A percentile compares a stretch with the other conserved stretches of the same genome.
These are phyloP conservation scores for Linnemannia zychae DNA, from an alignment of 192 early-diverging fungal genomes.

Conservation along the genomic window DNA sequence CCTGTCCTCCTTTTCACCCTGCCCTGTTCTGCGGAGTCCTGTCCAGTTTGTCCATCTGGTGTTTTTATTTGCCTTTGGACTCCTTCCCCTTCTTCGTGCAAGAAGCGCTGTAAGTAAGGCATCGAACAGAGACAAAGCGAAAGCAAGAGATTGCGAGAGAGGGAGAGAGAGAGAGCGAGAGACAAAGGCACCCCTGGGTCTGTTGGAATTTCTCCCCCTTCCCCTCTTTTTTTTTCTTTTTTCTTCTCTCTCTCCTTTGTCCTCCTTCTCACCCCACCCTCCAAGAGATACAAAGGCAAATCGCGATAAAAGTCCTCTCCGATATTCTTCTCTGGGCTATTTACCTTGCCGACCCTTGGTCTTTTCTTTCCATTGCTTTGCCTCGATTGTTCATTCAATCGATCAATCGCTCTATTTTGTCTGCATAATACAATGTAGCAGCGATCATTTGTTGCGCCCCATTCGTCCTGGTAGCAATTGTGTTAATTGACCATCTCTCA, in stretches of 20 bases:
- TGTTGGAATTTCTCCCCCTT: slow-evolving; percentile 4
- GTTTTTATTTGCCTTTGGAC: not conserved
- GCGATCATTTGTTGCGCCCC: not conserved
- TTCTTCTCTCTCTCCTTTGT: not conserved
- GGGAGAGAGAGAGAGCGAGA: not conserved
- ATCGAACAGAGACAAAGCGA: not conserved
- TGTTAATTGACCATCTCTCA: not conserved
- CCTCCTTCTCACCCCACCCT: not conserved
- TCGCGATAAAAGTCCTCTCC: not conserved
- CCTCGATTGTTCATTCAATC: too few relatives aligned
- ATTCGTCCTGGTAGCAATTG: not conserved
- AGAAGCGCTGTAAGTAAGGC: not conserved
- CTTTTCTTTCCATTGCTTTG: too few relatives aligned
- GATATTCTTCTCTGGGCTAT: not conserved
- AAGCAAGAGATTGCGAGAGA: not conserved
- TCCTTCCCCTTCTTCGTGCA: not conserved
- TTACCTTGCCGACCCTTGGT: too few relatives aligned
- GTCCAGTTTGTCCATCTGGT: not conserved
- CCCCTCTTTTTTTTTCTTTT: not conserved
- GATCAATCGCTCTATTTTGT: too few relatives aligned
- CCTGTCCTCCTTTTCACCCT: not conserved
- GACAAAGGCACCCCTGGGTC: not conserved
- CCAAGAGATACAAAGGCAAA: not conserved
- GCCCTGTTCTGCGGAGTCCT: not conserved
- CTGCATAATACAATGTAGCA: too few relatives aligned